phyloP scores from a whole-genome alignment of 495 filamentous ascomycete genomes.

The Lasiosphaeris hirsuta region DNA sequence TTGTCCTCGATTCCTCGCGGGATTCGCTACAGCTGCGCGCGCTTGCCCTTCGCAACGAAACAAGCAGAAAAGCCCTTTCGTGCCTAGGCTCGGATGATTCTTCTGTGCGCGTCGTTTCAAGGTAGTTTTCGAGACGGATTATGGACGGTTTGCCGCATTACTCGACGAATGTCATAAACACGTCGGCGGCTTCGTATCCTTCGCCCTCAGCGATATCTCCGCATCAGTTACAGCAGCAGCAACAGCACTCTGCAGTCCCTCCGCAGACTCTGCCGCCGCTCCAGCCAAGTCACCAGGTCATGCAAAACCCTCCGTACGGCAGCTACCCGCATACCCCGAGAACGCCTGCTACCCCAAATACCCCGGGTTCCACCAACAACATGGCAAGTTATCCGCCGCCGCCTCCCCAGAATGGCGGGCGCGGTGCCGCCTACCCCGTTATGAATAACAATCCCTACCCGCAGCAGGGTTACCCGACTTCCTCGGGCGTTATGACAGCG shows the following conservation, averaged over 20 bases:
- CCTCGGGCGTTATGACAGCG: constrained; percentile 63
- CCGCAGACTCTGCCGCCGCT: constrained; percentile 70
- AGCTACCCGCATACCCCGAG: constrained; percentile 64
- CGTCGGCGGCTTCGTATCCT: constrained; percentile 34
- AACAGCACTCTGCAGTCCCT: constrained; percentile 50
- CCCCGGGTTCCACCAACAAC: constrained; percentile 58
- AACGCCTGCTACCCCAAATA: constrained; percentile 57
- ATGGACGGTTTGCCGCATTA: constrained; percentile 36
- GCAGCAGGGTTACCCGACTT: constrained; percentile 55
- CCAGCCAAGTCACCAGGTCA: constrained; percentile 61
- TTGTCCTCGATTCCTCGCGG: constrained; percentile 1
- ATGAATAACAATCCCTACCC: constrained; percentile 49
- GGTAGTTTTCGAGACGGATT: constrained; percentile 36
- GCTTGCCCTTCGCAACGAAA: constrained; percentile 7
- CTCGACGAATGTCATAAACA: constrained; percentile 39
- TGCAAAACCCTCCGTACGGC: constrained; percentile 53
- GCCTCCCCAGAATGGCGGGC: constrained; percentile 52
- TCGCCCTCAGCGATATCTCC: constrained; percentile 29
- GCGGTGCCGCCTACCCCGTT: constrained; percentile 46
- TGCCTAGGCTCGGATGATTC: constrained; percentile 33
- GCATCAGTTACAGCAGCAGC: constrained; percentile 28
- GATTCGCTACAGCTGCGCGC: constrained; percentile 10
- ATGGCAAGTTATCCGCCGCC: constrained; percentile 61
- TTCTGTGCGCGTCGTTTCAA: constrained; percentile 22
- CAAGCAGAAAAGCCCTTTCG: constrained; percentile 24